A percentile compares a stretch with the other conserved stretches of the same genome.
Evolutionary conservation across 2,329 filamentous ascomycete species (phyloP).

Genomic region (Endoconidiophora laricicola): DNA sequence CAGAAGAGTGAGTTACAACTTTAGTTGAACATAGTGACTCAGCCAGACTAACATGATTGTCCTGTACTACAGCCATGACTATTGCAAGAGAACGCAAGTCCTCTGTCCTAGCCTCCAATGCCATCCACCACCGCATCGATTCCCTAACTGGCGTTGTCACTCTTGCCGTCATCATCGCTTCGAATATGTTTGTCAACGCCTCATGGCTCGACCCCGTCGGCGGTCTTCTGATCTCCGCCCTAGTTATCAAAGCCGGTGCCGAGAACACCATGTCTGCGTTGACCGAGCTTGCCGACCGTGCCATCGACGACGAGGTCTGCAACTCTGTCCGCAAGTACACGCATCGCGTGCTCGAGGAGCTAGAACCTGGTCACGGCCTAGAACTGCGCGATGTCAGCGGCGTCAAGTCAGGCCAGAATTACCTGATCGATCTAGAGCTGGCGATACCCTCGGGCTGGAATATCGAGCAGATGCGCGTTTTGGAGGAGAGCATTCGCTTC

Average conservation of each 20-base stretch:
- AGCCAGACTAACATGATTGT: not conserved
- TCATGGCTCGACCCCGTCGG: slow-evolving; percentile 91
- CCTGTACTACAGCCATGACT: slow-evolving; percentile 57
- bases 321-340: slow-evolving; percentile 51
- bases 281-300: slow-evolving; percentile 77
- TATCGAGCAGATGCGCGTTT: slow-evolving; percentile 47
- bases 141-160: slow-evolving; percentile 91
- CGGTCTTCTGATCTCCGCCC: slow-evolving; percentile 75
- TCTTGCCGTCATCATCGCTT: slow-evolving; percentile 71
- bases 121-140: slow-evolving; percentile 90
- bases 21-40: not conserved
- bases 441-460: slow-evolving; percentile 64
- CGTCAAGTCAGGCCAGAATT: slow-evolving; percentile 92
- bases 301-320: slow-evolving; percentile 73
- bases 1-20: slow-evolving; percentile 61
- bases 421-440: slow-evolving; percentile 77
- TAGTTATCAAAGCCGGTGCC: slow-evolving; percentile 83
- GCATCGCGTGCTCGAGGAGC: slow-evolving; percentile 32
- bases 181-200: slow-evolving; percentile 71
- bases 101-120: slow-evolving; percentile 88
- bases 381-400: slow-evolving; percentile 68
- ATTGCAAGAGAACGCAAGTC: slow-evolving; percentile 87
- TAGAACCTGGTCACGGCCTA: slow-evolving; percentile 34
- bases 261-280: slow-evolving; percentile 71
- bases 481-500: slow-evolving; percentile 60